Evolutionary conservation across 768 basidiomycete genomes (phyloP).

Genomic region (Hebeloma cylindrosporum): DNA sequence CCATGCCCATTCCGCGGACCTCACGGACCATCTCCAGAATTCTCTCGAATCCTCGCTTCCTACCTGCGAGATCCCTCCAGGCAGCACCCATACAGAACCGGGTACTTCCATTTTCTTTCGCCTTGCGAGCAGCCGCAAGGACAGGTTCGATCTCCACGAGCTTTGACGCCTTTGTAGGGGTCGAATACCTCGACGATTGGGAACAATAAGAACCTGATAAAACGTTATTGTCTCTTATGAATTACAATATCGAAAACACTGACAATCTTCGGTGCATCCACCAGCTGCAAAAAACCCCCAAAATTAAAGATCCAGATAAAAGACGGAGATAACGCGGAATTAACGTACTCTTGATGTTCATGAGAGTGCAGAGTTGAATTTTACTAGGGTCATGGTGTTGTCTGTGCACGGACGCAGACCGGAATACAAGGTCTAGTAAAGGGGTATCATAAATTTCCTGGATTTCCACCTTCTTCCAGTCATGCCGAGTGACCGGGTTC

Average conservation of each 20-base stretch:
- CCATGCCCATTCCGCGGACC: constrained; percentile 96
- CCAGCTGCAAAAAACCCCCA: constrained; percentile 57
- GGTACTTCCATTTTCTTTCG: constrained; percentile 95
- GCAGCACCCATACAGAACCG: constrained; percentile 99
- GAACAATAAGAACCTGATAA: constrained; percentile 90
- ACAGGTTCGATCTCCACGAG: constrained; percentile 91
- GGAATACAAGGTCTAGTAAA: constrained; percentile 85
- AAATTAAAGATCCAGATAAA: constrained; percentile 14
- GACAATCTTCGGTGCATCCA: constrained; percentile 95
- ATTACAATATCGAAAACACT: constrained; percentile 23
- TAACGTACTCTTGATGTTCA: constrained; percentile 95
- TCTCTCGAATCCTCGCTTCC: constrained; percentile 90
- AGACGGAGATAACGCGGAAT: constrained; percentile 25
- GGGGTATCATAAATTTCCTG: constrained; percentile 84
- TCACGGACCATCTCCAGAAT: constrained; percentile 91
- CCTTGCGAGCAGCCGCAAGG: constrained; percentile 86
- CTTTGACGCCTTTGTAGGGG: constrained; percentile 84
- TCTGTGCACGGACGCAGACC: constrained; percentile 82
- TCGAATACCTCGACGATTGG: constrained; percentile 92
- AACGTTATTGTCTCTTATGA: neutral
- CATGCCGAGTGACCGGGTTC: constrained; percentile 43
- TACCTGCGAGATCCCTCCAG: constrained; percentile 92
- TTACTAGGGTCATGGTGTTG: constrained; percentile 85
- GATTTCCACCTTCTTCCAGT: constrained; percentile 81
- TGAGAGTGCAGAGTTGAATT: constrained; percentile 93